Evolutionary conservation across 2,329 filamentous ascomycete genomes (phyloP).

Genomic region (Paecilomyces fulvus): DNA sequence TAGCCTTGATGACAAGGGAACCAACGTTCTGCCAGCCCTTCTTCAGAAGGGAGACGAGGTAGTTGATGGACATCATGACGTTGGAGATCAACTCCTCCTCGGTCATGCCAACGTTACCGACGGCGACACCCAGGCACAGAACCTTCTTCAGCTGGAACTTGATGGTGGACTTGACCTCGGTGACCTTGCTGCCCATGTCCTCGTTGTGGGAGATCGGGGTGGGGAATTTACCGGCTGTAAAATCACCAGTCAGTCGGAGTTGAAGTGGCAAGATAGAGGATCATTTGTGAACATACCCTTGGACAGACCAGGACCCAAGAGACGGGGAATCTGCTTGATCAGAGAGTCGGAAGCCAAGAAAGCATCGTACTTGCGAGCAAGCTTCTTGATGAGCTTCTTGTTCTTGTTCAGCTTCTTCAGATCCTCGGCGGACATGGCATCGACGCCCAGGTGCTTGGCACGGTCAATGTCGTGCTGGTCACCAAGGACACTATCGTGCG

Average conservation of each 20-base stretch:
- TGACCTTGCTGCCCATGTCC: constrained; percentile 90
- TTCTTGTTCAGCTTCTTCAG: constrained; percentile 99
- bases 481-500: constrained; percentile 59
- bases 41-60: constrained; percentile 98
- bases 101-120: constrained; percentile 97
- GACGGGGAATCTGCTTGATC: constrained; percentile 99
- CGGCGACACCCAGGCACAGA: constrained; percentile 98
- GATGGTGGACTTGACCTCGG: constrained; percentile 99
- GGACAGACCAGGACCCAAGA: constrained; percentile 95
- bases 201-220: constrained; percentile 96
- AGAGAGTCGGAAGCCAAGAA: constrained; percentile 95
- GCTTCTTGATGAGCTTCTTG: constrained; percentile 99
- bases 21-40: constrained; percentile 99
- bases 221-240: constrained; percentile 94
- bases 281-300: constrained; percentile 56
- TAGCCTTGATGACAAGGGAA: constrained; percentile 98
- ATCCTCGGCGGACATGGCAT: constrained; percentile 97
- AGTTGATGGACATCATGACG: constrained; percentile 99
- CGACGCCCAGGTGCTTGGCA: constrained; percentile 97
- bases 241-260: constrained; percentile 19
- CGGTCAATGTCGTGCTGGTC: constrained; percentile 99
- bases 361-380: constrained; percentile 99
- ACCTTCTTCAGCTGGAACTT: constrained; percentile 99
- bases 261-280: constrained; percentile 14
- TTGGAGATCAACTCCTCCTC: constrained; percentile 94